Conservation (phyloP, 257 asterid genomes). For the Salvia hispanica region DNA sequence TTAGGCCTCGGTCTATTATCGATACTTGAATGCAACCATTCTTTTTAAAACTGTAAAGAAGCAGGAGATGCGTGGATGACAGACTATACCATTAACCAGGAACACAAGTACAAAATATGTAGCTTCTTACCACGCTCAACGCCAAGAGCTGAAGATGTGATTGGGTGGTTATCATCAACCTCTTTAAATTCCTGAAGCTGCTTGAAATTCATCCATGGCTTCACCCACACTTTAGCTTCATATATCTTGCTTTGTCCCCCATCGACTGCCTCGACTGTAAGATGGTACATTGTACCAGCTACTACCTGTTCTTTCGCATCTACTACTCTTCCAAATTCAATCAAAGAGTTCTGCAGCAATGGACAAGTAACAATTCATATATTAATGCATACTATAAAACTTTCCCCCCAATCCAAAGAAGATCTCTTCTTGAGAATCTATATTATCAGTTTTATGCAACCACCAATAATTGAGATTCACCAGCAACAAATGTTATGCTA, state of each 20-base stretch:
- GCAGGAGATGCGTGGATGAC: background rate
- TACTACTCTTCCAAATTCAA: slow-evolving; percentile 46
- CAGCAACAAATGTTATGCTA: too few relatives aligned
- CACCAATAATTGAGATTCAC: background rate
- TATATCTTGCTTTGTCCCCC: slow-evolving; percentile 46
- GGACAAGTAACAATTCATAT: slow-evolving; percentile 4
- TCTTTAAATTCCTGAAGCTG: slow-evolving; percentile 54
- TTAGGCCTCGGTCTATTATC: background rate
- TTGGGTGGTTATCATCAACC: slow-evolving; percentile 21
- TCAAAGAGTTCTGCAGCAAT: slow-evolving; percentile 42
- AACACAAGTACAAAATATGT: background rate
- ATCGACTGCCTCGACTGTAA: slow-evolving; percentile 51
- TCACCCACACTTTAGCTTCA: slow-evolving; percentile 61
- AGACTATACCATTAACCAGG: background rate
- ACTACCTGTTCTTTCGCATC: slow-evolving; percentile 52
- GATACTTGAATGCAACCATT: background rate
- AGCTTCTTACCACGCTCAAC: slow-evolving; percentile 35
- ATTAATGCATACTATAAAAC: background rate
- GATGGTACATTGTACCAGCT: slow-evolving; percentile 50
- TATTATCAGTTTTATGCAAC: background rate
- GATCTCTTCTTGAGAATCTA: background rate
- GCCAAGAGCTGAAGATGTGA: slow-evolving; percentile 23
- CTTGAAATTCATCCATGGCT: slow-evolving; percentile 68
- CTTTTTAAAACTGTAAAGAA: background rate
- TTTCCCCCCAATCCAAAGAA: background rate